These are phyloP conservation scores for Arbutus unedo DNA, from an alignment of 148 eudicot species.

Conservation along the genomic window DNA sequence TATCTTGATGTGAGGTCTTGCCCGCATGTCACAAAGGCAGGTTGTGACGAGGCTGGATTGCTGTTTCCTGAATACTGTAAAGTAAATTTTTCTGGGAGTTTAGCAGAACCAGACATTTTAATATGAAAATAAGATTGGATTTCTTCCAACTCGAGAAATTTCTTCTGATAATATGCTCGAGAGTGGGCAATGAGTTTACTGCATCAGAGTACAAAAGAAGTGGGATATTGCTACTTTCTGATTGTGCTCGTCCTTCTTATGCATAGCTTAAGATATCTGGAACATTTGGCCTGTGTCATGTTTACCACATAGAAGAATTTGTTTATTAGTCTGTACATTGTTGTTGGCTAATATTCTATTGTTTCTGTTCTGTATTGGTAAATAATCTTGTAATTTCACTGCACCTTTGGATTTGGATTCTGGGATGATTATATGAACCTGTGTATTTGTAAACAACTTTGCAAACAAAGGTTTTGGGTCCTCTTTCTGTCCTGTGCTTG, in stretches of 20 bases:
- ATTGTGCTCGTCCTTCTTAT: background rate
- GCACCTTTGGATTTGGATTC: background rate
- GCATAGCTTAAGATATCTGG: background rate
- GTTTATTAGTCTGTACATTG: constrained; percentile 4
- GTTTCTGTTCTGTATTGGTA: background rate
- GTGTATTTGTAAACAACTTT: background rate
- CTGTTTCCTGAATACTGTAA: constrained; percentile 61
- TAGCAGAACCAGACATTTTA: constrained; percentile 57
- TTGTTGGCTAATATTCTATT: background rate
- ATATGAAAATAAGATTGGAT: constrained; percentile 22
- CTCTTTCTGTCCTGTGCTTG: background rate
- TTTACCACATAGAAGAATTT: background rate
- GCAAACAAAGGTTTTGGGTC: background rate
- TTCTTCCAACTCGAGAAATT: background rate
- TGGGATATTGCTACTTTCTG: background rate
- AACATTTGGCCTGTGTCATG: constrained; percentile 3
- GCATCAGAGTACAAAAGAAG: background rate
- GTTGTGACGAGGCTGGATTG: constrained; percentile 70
- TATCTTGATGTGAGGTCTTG: constrained; percentile 94
- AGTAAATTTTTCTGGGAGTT: constrained; percentile 69
- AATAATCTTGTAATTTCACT: background rate
- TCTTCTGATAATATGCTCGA: background rate
- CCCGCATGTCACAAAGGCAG: constrained; percentile 63
- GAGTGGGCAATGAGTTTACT: background rate
- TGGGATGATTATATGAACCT: background rate